These are phyloP conservation scores for Cunninghamia lanceolata DNA, from an alignment of 75 land plant genomes.

Conservation along the genomic window DNA sequence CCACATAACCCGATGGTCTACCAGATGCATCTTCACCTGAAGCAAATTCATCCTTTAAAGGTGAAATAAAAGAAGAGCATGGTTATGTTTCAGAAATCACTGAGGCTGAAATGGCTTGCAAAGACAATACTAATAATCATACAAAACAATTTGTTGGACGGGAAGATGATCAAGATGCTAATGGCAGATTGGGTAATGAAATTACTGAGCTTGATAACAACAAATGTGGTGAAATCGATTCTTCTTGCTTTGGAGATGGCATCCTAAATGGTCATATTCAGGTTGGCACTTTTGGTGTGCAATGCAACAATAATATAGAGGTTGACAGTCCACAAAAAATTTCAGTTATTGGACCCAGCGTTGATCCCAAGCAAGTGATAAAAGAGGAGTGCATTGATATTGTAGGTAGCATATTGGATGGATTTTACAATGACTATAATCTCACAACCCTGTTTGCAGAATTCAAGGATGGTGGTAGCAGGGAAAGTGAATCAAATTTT, in stretches of 20 bases:
- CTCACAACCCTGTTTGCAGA: neutral
- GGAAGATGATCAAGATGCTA: neutral
- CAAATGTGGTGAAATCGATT: neutral
- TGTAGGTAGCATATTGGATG: neutral
- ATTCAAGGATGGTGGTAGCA: neutral
- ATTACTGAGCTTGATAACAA: too few relatives aligned
- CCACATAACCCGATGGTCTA: too few relatives aligned
- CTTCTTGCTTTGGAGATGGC: neutral
- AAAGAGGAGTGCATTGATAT: neutral
- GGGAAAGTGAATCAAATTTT: neutral
- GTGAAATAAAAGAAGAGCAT: neutral
- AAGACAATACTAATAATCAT: neutral
- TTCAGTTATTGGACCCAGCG: neutral
- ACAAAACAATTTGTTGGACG: neutral
- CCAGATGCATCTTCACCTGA: neutral
- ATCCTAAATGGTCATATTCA: neutral
- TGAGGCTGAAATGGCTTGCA: neutral
- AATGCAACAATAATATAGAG: neutral
- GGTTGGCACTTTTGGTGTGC: too few relatives aligned
- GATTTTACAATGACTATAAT: neutral
- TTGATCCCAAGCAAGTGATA: neutral
- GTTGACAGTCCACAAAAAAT: neutral
- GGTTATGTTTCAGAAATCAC: neutral
- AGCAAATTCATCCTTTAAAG: neutral
- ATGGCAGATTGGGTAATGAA: too few relatives aligned